These are phyloP conservation scores for Aspergillus nomiae DNA, from an alignment of 2,329 filamentous ascomycete genomes.

Conservation along the genomic window DNA sequence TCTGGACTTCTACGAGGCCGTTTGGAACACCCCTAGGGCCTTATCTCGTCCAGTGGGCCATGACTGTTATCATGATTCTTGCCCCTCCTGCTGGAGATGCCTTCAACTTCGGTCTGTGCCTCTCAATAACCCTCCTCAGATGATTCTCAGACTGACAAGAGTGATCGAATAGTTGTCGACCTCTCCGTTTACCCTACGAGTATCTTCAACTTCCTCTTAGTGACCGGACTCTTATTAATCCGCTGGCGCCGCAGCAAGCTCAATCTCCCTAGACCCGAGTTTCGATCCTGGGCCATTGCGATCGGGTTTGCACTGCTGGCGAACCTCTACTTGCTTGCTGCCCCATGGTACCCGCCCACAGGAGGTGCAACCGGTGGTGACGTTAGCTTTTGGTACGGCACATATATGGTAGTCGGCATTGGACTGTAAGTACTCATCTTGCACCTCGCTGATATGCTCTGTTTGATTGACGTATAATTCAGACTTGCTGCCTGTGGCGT, in stretches of 20 bases:
- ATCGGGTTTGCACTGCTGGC: slow-evolving; percentile 62
- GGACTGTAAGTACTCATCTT: slow-evolving; percentile 55
- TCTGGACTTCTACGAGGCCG: slow-evolving; percentile 65
- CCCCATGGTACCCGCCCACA: slow-evolving; percentile 71
- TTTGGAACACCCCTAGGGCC: slow-evolving; percentile 66
- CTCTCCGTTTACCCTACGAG: slow-evolving; percentile 60
- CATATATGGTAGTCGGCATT: slow-evolving; percentile 66
- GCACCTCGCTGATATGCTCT: neutral
- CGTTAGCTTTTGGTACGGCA: slow-evolving; percentile 74
- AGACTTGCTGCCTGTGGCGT: slow-evolving; percentile 56
- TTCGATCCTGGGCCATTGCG: slow-evolving; percentile 60
- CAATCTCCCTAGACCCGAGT: slow-evolving; percentile 53
- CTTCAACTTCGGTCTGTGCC: slow-evolving; percentile 57
- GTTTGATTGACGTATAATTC: neutral
- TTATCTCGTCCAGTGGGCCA: slow-evolving; percentile 58
- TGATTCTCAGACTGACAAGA: slow-evolving; percentile 2
- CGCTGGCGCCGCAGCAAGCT: slow-evolving; percentile 57
- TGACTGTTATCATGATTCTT: slow-evolving; percentile 63
- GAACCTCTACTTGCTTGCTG: slow-evolving; percentile 64
- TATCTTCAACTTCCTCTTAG: slow-evolving; percentile 61
- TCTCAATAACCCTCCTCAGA: neutral
- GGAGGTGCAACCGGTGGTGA: slow-evolving; percentile 62
- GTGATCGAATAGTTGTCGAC: slow-evolving; percentile 54
- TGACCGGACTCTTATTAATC: slow-evolving; percentile 60
- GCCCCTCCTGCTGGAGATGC: slow-evolving; percentile 65